These are phyloP conservation scores for Cystobasidium slooffiae DNA, from an alignment of 1,284 basidiomycete genomes.

Conservation along the genomic window DNA sequence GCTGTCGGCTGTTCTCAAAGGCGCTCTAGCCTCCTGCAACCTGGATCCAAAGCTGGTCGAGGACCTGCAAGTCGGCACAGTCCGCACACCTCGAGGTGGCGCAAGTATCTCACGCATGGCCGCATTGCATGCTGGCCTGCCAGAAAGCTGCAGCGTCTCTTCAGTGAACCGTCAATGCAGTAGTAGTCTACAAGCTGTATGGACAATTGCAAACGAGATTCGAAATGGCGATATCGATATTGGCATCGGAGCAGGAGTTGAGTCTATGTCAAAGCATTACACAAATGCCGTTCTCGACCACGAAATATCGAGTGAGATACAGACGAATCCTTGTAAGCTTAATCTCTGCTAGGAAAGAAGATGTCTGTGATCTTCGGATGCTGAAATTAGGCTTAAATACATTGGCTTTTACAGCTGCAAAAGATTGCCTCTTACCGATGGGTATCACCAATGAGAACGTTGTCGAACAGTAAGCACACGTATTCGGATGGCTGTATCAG, in stretches of 20 bases:
- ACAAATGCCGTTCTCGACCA: constrained; percentile 15
- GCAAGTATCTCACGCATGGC: constrained; percentile 63
- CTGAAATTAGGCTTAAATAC: background rate
- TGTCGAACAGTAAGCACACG: constrained; percentile 1
- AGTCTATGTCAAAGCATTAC: constrained; percentile 77
- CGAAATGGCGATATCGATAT: constrained; percentile 56
- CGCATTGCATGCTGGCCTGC: constrained; percentile 73
- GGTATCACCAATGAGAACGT: constrained; percentile 57
- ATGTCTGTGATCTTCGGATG: background rate
- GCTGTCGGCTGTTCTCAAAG: constrained; percentile 78
- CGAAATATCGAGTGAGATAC: constrained; percentile 62
- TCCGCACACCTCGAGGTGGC: constrained; percentile 91
- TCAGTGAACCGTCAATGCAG: constrained; percentile 96
- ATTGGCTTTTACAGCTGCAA: constrained; percentile 57
- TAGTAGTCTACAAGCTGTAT: constrained; percentile 84
- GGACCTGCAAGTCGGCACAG: constrained; percentile 89
- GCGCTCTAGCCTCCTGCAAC: constrained; percentile 62
- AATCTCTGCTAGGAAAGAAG: background rate
- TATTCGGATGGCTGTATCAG: background rate
- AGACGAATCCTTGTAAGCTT: constrained; percentile 57
- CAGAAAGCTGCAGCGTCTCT: constrained; percentile 75
- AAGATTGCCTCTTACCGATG: constrained; percentile 72
- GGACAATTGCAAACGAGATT: constrained; percentile 90
- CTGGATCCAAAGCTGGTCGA: constrained; percentile 82
- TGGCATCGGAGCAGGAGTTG: constrained; percentile 78